A percentile compares a stretch with the other conserved stretches of the same genome.
These are phyloP conservation scores for Fremontodendron californicum DNA, from an alignment of 345 rosid genomes.

Conservation along the genomic window DNA sequence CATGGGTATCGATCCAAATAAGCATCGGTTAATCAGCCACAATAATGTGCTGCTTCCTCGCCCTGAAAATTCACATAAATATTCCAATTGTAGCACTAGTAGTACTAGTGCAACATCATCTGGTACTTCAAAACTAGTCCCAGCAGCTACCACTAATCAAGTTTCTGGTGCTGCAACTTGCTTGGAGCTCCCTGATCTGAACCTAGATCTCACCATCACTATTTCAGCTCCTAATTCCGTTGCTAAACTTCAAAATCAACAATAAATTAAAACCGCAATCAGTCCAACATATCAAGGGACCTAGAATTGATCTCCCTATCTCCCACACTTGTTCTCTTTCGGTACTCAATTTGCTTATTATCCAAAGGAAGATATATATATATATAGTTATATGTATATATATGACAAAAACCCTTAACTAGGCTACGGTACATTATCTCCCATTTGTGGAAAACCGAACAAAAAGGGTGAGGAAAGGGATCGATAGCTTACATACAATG, in stretches of 20 bases:
- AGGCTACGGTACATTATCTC: neutral
- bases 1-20: constrained; percentile 77
- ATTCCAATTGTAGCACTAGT: constrained; percentile 16
- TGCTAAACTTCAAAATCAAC: neutral
- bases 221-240: neutral
- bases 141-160: constrained; percentile 3
- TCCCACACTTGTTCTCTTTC: constrained; percentile 25
- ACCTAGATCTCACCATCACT: constrained; percentile 32
- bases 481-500: neutral
- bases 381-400: no score
- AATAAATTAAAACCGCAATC: neutral
- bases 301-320: neutral
- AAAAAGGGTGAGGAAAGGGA: neutral
- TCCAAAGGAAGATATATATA: neutral
- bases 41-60: constrained; percentile 19
- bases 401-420: neutral
- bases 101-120: constrained; percentile 23
- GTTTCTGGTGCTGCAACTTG: constrained; percentile 36
- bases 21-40: constrained; percentile 44
- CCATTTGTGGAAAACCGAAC: neutral
- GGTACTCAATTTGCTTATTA: neutral
- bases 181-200: constrained; percentile 48
- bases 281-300: neutral
- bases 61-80: constrained; percentile 20
- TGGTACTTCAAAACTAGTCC: neutral